Evolutionary conservation across 1,139 yeast genomes (phyloP), one percentile per base, ranked within the genome.

Genomic region (Yarrowia galli): DNA sequence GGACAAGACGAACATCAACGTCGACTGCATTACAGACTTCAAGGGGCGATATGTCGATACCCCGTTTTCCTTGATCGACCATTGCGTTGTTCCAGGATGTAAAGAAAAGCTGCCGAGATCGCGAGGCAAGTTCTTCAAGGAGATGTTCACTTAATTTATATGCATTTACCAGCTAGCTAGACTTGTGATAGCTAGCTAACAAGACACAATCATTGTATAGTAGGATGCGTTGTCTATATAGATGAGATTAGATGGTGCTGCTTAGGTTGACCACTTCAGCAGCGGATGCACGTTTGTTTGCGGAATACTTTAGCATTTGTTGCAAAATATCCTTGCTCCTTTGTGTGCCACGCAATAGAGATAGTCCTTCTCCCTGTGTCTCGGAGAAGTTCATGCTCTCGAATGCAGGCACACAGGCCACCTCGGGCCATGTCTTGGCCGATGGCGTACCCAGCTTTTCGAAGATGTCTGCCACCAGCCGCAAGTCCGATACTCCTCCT

Each of bases 401-500:
- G 67, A 82, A 81, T 1, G 86, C 81, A 0, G 64, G 51, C 16
- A 80, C 79, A 28, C 81, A 78, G 2, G 77, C 75, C 3, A 71
- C 69, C 45, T 81, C 85, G 1, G 85, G 82, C 87, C 90, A 84
- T 8, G 79, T 74, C 10, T 78, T 77, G 1, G 76, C 68, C 12
- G 83, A 78, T 0, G 97, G 97, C 0, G 92, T 85, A 0, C 97
- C 97, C 72, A 92, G 84, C 1, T 79, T 79, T 22, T 79, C 78
- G 73, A 91, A 87, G 0, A 91, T 86, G n/a, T 86, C 80, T 10
- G 85, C 80, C 8, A 91, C 81, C 46, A 93, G 80, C 25, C 85
- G 83, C 65, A 93, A 82, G 73, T 93, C 98, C 71, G 88, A 86
- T 9, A 80, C 72, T 12, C 77, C 68, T 49, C 18, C 71, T 69